phyloP scores from a whole-genome alignment of 2,329 filamentous ascomycete species.

The Clarireedia sp. region DNA sequence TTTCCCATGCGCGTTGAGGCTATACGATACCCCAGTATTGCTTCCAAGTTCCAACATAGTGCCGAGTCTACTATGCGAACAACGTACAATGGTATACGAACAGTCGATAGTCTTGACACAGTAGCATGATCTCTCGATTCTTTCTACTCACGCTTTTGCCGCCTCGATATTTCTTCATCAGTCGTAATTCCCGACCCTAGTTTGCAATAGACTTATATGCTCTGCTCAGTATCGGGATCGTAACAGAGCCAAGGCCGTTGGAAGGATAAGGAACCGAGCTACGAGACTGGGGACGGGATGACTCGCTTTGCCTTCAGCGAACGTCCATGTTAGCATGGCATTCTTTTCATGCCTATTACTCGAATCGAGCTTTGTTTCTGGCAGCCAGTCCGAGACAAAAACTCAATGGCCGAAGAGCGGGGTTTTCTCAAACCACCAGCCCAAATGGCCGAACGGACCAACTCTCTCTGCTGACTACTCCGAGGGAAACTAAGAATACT shows the following conservation, averaged over 20 bases:
- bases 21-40: neutral
- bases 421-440: neutral
- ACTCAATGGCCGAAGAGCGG: neutral
- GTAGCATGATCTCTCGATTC: neutral
- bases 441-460: neutral
- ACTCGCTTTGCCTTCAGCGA: neutral
- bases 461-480: neutral
- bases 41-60: too few relatives aligned
- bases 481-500: constrained; percentile 10
- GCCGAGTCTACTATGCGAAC: too few relatives aligned
- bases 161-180: constrained; percentile 13
- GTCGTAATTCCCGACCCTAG: constrained; percentile 2
- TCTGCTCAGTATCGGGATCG: neutral
- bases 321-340: neutral
- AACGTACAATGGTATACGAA: too few relatives aligned
- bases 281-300: neutral
- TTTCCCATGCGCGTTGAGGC: neutral
- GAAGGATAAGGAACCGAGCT: too few relatives aligned
- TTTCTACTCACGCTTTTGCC: constrained; percentile 23
- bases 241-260: neutral
- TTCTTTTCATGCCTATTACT: too few relatives aligned
- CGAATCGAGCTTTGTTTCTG: neutral
- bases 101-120: neutral
- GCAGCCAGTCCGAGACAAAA: neutral
- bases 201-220: neutral